A percentile compares a stretch with the other conserved stretches of the same genome.
Conservation (phyloP, 2,329 filamentous ascomycete species). For the Xylaria arbuscula region DNA sequence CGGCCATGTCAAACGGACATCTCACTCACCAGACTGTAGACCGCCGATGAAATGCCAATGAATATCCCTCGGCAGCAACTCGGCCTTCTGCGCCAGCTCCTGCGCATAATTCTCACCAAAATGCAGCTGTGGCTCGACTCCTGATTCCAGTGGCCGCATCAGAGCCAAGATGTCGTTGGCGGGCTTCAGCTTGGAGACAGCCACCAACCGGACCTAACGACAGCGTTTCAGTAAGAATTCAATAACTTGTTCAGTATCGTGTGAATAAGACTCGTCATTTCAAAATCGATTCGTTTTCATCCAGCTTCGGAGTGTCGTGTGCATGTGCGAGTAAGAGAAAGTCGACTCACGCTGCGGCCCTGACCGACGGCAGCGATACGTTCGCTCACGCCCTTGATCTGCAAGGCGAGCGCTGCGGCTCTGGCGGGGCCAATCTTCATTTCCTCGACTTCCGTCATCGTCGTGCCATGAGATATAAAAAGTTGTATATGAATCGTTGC, state of each 20-base stretch:
- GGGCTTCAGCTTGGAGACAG: slow-evolving; percentile 96
- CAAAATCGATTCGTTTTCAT: neutral
- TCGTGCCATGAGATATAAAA: slow-evolving; percentile 29
- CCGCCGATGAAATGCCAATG: slow-evolving; percentile 98
- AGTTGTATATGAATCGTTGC: neutral
- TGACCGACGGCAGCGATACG: slow-evolving; percentile 66
- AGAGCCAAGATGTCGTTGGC: slow-evolving; percentile 90
- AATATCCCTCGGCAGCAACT: slow-evolving; percentile 78
- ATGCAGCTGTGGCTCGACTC: slow-evolving; percentile 70
- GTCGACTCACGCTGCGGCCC: slow-evolving; percentile 63
- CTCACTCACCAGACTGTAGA: slow-evolving; percentile 75
- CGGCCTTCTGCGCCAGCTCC: slow-evolving; percentile 88
- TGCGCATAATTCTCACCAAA: slow-evolving; percentile 98
- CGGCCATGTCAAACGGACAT: neutral
- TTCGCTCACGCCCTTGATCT: slow-evolving; percentile 69
- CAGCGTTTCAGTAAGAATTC: slow-evolving; percentile 26
- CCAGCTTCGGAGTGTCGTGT: neutral
- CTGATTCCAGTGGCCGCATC: slow-evolving; percentile 65
- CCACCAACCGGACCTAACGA: slow-evolving; percentile 81
- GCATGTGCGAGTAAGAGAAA: neutral
- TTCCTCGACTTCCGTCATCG: slow-evolving; percentile 59
- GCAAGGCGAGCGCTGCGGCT: slow-evolving; percentile 70
- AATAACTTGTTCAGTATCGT: neutral
- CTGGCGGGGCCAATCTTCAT: slow-evolving; percentile 73
- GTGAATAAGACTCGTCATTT: neutral